Evolutionary conservation across 2,329 filamentous ascomycete genomes (phyloP), one percentile per base, ranked within the genome.

Genomic region (Fusarium ambrosium): DNA sequence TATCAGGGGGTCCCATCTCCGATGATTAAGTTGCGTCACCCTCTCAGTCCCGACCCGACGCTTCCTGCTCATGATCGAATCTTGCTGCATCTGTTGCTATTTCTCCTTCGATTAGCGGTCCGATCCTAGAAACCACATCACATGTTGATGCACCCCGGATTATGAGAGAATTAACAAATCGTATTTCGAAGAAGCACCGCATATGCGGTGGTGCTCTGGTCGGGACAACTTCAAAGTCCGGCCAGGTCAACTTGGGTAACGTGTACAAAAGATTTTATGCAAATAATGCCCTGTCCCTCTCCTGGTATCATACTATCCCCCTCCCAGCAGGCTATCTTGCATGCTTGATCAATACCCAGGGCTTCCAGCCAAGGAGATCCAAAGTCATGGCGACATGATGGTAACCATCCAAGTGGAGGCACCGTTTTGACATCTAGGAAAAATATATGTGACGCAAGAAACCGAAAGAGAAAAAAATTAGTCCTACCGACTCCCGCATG

Each of bases 381-480:
- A 63, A 63, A 62, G 67, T 77, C 76, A 77, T 77, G 72, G 71
- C 66, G 73, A 77, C 78, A 78, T 75, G 73, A 77, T 69, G 58
- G 58, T 64, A 39, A 55, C 61, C 58, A 59, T 71, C 67, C 67
- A 60, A 66, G 32, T 58, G 62, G 51, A 70, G 56, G 29, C 29
- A 58, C 71, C 71, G 66, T 69, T 62, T 72, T 73, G 67, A 75
- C 74, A 79, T 80, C 76, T 80, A 80, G 73, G 68, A 71, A 73
- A 71, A 55, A 20, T 29, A 67, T 32, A 73, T 69, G 68, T 65
- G 66, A 68, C 62, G 27, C 71, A 69, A 55, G 29, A 56, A 68
- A 53, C 51, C 39, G 22, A 68, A 62, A 45, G 59, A 11, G 9
- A 32, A 32, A 32, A 32, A 53, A 45, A 73, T 62, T 56, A 55